Percentiles rank a stretch among this genome's conserved stretches.
Evolutionary conservation across 2,329 filamentous ascomycete species (phyloP).

Genomic region (Curvularia spicifera): DNA sequence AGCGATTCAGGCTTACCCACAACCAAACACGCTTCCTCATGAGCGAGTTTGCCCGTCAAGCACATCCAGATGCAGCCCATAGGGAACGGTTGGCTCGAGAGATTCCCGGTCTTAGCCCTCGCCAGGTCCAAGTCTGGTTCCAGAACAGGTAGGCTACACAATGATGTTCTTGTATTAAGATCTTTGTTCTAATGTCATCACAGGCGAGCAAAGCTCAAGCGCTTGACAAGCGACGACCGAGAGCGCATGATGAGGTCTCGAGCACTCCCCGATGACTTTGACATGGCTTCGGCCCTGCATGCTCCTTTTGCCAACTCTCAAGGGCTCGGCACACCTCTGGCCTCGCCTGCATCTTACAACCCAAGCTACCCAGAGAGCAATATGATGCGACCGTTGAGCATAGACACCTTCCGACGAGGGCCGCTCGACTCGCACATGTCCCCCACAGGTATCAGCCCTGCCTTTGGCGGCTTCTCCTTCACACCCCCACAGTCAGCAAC

Average conservation of each 20-base stretch:
- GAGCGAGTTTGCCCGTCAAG: conserved; percentile 95
- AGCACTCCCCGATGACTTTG: conserved; percentile 65
- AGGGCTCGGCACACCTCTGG: conserved; percentile 57
- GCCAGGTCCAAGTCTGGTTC: conserved; percentile 98
- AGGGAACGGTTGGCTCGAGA: conserved; percentile 85
- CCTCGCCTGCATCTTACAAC: conserved; percentile 53
- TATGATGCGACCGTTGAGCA: conserved; percentile 71
- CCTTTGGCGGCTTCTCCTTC: conserved; percentile 71
- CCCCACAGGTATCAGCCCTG: conserved; percentile 69
- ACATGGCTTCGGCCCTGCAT: conserved; percentile 65
- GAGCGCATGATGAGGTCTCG: conserved; percentile 67
- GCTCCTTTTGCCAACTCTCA: conserved; percentile 57
- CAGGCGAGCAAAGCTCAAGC: conserved; percentile 67
- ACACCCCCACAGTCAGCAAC: conserved; percentile 60
- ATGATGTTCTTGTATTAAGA: neutral
- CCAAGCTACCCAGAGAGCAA: conserved; percentile 58
- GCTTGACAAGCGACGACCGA: conserved; percentile 65
- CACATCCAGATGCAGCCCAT: conserved; percentile 90
- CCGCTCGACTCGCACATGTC: conserved; percentile 72
- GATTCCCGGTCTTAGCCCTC: conserved; percentile 87
- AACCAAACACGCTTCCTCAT: conserved; percentile 97
- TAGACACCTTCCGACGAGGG: conserved; percentile 69
- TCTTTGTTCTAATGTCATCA: conserved; percentile 21
- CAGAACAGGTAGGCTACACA: conserved; percentile 80
- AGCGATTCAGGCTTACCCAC: conserved; percentile 87